phyloP scores from a whole-genome alignment of 2,329 filamentous ascomycete species.

The Phyllachora maydis region DNA sequence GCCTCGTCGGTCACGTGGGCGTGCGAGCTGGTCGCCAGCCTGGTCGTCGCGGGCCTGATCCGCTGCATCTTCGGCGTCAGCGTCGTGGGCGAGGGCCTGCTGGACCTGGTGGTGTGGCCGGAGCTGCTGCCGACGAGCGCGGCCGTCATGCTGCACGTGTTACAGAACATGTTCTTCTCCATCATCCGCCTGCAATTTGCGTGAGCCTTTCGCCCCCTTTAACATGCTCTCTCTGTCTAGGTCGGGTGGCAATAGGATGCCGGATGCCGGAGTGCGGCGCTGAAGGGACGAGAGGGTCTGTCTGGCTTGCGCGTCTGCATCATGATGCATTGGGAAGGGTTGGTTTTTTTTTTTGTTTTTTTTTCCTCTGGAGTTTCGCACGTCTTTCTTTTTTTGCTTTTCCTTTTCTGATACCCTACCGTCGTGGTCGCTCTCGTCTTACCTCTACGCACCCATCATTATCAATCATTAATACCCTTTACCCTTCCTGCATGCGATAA shows the following conservation, averaged over 20 bases:
- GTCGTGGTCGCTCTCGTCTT: no score
- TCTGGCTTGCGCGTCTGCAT: neutral
- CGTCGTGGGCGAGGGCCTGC: slow-evolving; percentile 41
- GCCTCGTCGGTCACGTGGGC: slow-evolving; percentile 45
- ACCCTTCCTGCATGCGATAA: no score
- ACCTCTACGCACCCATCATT: no score
- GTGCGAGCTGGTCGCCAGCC: slow-evolving; percentile 41
- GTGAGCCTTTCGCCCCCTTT: slow-evolving; percentile 6
- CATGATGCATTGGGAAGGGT: no score
- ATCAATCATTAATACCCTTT: no score
- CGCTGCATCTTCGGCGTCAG: slow-evolving; percentile 36
- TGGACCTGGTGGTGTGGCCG: slow-evolving; percentile 44
- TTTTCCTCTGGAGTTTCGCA: neutral
- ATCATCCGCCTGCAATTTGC: slow-evolving; percentile 44
- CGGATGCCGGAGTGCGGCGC: neutral
- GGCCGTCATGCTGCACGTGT: slow-evolving; percentile 43
- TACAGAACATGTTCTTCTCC: slow-evolving; percentile 54
- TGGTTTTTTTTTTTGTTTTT: slow-evolving; percentile 2
- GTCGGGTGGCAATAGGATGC: neutral
- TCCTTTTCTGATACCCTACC: slow-evolving; percentile 6
- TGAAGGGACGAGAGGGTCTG: neutral
- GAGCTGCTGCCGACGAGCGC: slow-evolving; percentile 46
- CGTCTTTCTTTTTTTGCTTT: slow-evolving; percentile 6
- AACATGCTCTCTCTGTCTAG: neutral
- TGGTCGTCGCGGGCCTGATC: slow-evolving; percentile 37